Base-by-base conservation (phyloP, 352 stramenopile genomes). In the Phytophthora vignae region DNA sequence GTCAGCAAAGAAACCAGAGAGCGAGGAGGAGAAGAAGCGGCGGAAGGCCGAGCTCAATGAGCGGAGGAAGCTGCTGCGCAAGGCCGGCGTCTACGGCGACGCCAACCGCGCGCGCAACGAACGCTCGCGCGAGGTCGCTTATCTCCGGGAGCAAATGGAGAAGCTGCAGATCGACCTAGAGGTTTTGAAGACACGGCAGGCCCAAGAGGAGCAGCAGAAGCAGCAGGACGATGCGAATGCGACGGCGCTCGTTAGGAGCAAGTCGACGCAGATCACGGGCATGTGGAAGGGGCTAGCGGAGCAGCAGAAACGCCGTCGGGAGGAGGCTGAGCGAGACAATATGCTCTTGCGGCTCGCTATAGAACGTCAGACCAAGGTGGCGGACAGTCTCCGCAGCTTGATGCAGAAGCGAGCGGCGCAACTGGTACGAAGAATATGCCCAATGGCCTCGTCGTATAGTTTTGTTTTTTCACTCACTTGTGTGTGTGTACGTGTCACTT, bases 331-430 rank as follows among this genome's bases (percentile, higher is more conserved):
- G 53, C 67, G 64, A 4, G 69, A 81, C 31, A 81, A 81, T 52
- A 48, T 75, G 10, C 70, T 72, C 3, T 52, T 83, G 22, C 74
- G 60, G 40, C 59, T 73, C 11, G 52, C 82, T 44, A 57, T 87
- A 9, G 75, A 86, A 55, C 70, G 76, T 4, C 79, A 90, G 14
- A 49, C 42, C 42, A 77, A 79, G 40, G 67, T 85, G 22, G 71
- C 74, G 15, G 75, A 68, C 31, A 78, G 55, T 46, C 60, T 89
- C 4, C 67, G 78, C 27, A 70, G 66, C 33, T 54, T 84, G 15
- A 66, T 87, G 53, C 67, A 74, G 52, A 74, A 72, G 19, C 70
- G 67, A 50, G 25, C 52, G n/a, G 55, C 14, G 9, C 25, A 60
- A 22, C 29, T 67, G 49, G 64, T 71, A 57, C 27, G 52, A 25